These are phyloP conservation scores for Saccharomyces hybrid DNA, from an alignment of 1,139 yeast genomes.

Conservation along the genomic window DNA sequence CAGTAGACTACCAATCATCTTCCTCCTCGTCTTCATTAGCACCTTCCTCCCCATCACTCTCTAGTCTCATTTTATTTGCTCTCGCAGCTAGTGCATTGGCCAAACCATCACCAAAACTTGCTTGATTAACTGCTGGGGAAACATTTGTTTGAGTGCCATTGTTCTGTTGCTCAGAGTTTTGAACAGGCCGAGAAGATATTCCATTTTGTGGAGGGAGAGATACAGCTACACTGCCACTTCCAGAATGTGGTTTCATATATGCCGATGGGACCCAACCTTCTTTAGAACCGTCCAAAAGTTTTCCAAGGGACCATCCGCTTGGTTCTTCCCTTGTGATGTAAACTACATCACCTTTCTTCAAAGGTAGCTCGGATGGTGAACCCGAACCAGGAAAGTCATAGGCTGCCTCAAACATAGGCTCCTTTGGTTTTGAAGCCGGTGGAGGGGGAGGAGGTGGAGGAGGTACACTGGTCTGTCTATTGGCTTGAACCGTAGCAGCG, in stretches of 20 bases:
- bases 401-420: slow-evolving; percentile 77
- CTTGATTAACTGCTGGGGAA: slow-evolving; percentile 41
- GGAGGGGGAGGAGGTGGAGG: slow-evolving; percentile 64
- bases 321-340: slow-evolving; percentile 61
- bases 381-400: slow-evolving; percentile 91
- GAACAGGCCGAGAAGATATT: neutral
- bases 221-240: no score
- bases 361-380: slow-evolving; percentile 69
- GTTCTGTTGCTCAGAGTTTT: slow-evolving; percentile 34
- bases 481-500: no score
- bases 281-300: slow-evolving; percentile 58
- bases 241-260: slow-evolving; percentile 44
- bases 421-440: slow-evolving; percentile 50
- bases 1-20: slow-evolving; percentile 39
- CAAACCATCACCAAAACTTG: slow-evolving; percentile 69
- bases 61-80: slow-evolving; percentile 67
- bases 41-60: slow-evolving; percentile 65
- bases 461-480: slow-evolving; percentile 24
- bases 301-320: slow-evolving; percentile 92
- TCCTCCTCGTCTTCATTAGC: slow-evolving; percentile 52
- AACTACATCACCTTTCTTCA: slow-evolving; percentile 66
- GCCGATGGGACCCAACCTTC: slow-evolving; percentile 99
- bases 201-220: no score
- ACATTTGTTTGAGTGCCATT: slow-evolving; percentile 35
- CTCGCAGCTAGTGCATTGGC: slow-evolving; percentile 86